Conservation (phyloP, 208 protist genomes). For the Trypanosoma vivax region DNA sequence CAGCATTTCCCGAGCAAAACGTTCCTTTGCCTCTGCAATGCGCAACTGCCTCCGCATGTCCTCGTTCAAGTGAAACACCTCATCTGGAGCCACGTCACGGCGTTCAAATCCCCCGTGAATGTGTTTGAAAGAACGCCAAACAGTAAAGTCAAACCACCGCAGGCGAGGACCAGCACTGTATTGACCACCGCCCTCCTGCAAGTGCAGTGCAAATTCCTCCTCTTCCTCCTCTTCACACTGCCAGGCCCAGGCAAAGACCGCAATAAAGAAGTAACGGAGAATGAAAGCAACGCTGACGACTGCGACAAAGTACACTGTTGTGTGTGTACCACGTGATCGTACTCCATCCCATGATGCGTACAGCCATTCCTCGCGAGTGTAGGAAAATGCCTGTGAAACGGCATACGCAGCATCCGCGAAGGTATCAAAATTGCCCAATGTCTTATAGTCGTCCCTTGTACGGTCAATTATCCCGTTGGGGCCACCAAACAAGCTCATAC, state of each 20-base stretch:
- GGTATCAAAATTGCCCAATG: slow-evolving; percentile 65
- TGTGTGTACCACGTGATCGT: slow-evolving; percentile 72
- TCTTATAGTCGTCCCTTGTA: slow-evolving; percentile 37
- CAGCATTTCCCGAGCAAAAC: slow-evolving; percentile 29
- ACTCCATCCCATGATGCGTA: slow-evolving; percentile 81
- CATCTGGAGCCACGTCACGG: slow-evolving; percentile 81
- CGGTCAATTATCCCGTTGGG: slow-evolving; percentile 51
- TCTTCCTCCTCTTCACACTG: slow-evolving; percentile 59
- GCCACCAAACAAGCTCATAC: slow-evolving; percentile 90
- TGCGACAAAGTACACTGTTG: slow-evolving; percentile 82
- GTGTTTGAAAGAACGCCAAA: slow-evolving; percentile 90
- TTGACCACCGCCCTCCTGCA: slow-evolving; percentile 9
- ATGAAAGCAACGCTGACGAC: slow-evolving; percentile 71
- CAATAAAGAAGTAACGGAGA: slow-evolving; percentile 85
- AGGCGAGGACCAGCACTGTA: slow-evolving; percentile 23
- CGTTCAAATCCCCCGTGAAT: slow-evolving; percentile 86
- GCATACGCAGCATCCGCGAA: slow-evolving; percentile 80
- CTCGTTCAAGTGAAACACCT: slow-evolving; percentile 83
- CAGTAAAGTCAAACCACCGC: slow-evolving; percentile 87
- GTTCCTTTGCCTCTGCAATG: slow-evolving; percentile 67
- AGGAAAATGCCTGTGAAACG: slow-evolving; percentile 81
- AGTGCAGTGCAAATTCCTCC: slow-evolving; percentile 44
- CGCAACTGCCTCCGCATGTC: slow-evolving; percentile 84
- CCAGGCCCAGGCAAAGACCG: slow-evolving; percentile 79
- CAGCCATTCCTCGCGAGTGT: slow-evolving; percentile 82